Conservation (phyloP, 352 stramenopile genomes). For the Pythium angustatum region DNA sequence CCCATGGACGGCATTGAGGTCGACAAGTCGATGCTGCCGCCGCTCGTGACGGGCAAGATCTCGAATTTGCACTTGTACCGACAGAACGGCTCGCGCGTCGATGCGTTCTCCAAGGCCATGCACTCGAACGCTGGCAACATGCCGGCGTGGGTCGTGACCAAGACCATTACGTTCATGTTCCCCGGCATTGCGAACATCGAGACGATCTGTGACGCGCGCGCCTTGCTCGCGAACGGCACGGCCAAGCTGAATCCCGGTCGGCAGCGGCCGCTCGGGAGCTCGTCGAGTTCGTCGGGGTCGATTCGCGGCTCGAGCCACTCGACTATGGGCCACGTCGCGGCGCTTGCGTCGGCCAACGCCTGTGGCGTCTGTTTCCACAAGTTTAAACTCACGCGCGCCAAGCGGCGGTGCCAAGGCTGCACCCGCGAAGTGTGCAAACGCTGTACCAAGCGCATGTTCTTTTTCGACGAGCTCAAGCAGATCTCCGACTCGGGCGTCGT, state of each 20-base stretch:
- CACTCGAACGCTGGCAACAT: constrained; percentile 39
- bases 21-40: constrained; percentile 23
- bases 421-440: constrained; percentile 33
- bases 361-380: constrained; percentile 43
- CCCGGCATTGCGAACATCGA: constrained; percentile 39
- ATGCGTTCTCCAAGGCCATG: constrained; percentile 35
- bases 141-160: constrained; percentile 38
- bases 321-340: not conserved
- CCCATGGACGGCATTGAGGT: constrained; percentile 40
- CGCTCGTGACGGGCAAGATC: constrained; percentile 40
- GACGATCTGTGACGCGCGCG: constrained; percentile 34
- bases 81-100: constrained; percentile 36
- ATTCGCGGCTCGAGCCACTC: not conserved
- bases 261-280: not conserved
- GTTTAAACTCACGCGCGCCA: constrained; percentile 39
- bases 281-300: constrained; percentile 12
- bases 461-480: constrained; percentile 40
- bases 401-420: constrained; percentile 36
- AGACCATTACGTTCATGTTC: constrained; percentile 42
- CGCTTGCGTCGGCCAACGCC: constrained; percentile 22
- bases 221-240: constrained; percentile 30
- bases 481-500: constrained; percentile 32
- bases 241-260: constrained; percentile 16
- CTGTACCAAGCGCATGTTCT: constrained; percentile 34
- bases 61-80: constrained; percentile 42